A percentile compares a stretch with the other conserved stretches of the same genome.
Conservation (phyloP, 306 rosid genomes). For the Bauhinia variegata region DNA sequence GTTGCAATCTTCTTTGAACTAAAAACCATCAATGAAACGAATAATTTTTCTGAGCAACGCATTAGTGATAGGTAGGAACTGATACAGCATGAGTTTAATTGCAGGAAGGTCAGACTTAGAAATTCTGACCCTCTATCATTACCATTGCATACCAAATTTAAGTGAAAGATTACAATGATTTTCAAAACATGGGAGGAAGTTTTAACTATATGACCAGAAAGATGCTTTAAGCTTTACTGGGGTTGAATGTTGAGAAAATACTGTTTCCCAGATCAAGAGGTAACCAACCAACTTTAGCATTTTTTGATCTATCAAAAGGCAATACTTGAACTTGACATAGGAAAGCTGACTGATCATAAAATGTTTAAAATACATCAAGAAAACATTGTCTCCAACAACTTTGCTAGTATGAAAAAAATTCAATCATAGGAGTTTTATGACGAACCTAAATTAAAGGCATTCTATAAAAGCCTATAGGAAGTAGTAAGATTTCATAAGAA, state of each 20-base stretch:
- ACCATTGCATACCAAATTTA: not conserved
- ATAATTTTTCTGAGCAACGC: slow-evolving; percentile 7
- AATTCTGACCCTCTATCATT: not conserved
- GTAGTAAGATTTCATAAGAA: not conserved
- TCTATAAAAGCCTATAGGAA: not conserved
- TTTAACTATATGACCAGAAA: not conserved
- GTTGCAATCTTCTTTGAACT: slow-evolving; percentile 94
- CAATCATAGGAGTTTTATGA: slow-evolving; percentile 5
- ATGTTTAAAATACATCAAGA: not conserved
- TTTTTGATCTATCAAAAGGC: not conserved
- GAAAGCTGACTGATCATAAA: not conserved
- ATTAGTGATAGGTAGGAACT: slow-evolving; percentile 5
- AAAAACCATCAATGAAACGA: slow-evolving; percentile 26
- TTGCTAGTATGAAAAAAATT: not conserved
- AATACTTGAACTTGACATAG: not conserved
- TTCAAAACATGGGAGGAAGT: slow-evolving; percentile 13
- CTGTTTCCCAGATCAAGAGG: slow-evolving; percentile 11
- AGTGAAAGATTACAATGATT: slow-evolving; percentile 16
- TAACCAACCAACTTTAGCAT: slow-evolving; percentile 13
- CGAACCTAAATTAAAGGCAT: not conserved
- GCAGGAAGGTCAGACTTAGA: slow-evolving; percentile 16
- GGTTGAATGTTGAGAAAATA: not conserved
- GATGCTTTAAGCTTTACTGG: slow-evolving; percentile 10
- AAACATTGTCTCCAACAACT: no score
- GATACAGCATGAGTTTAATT: slow-evolving; percentile 19